phyloP scores from a whole-genome alignment of 257 asterid species.

The Scutellaria minor region DNA sequence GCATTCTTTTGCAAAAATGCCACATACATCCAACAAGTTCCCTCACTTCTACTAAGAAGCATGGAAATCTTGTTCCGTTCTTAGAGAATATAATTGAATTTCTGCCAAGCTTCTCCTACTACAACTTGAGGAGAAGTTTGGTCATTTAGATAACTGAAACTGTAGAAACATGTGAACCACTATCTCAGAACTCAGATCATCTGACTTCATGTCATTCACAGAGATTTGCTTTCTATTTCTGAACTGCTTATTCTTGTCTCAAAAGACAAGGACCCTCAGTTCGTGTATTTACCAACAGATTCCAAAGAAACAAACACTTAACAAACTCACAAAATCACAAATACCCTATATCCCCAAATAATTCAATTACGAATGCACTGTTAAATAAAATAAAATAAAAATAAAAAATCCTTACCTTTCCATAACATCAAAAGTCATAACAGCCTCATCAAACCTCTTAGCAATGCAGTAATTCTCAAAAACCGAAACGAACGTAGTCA shows the following conservation, averaged over 20 bases:
- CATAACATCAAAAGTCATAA: conserved; percentile 70
- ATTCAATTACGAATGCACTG: not conserved
- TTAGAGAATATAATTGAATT: not conserved
- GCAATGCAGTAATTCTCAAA: conserved; percentile 69
- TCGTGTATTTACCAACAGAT: conserved; percentile 2
- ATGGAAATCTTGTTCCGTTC: not conserved
- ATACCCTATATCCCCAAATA: conserved; percentile 12
- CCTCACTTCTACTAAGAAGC: not conserved
- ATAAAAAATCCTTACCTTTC: conserved; percentile 47
- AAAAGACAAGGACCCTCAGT: not conserved
- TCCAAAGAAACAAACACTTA: not conserved
- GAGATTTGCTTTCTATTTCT: not conserved
- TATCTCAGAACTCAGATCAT: too few species aligned
- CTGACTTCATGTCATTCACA: too few species aligned
- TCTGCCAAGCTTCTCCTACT: conserved; percentile 15
- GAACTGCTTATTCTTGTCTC: not conserved
- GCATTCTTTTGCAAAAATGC: conserved; percentile 7
- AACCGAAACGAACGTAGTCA: conserved; percentile 67
- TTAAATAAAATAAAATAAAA: not conserved
- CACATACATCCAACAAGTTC: not conserved
- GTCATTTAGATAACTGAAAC: not conserved
- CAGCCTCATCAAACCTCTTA: conserved; percentile 62
- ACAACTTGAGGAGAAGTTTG: not conserved
- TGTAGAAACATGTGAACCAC: too few species aligned
- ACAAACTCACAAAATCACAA: not conserved